These are phyloP conservation scores for Ganoderma multipileum DNA, from an alignment of 1,284 basidiomycete genomes.

Conservation along the genomic window DNA sequence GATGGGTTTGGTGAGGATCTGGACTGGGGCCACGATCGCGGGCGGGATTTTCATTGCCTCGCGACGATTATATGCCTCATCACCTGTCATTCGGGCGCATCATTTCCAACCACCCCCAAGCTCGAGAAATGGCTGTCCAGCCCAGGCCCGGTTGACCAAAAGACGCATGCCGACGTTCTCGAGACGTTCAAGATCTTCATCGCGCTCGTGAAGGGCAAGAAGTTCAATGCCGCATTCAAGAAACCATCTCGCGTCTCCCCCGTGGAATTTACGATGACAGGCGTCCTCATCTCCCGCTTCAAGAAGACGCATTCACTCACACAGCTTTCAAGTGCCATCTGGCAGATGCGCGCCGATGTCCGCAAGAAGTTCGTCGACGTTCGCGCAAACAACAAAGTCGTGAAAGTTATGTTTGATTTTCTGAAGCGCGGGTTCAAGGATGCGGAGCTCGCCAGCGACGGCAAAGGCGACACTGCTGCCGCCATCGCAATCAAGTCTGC, in stretches of 20 bases:
- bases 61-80: conserved; percentile 52
- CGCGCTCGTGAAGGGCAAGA: conserved; percentile 45
- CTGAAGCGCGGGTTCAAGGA: conserved; percentile 41
- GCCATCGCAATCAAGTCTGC: conserved; percentile 19
- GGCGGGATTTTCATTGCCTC: conserved; percentile 55
- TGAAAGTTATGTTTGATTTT: conserved; percentile 48
- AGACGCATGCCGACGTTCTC: conserved; percentile 42
- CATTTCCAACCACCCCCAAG: conserved; percentile 40
- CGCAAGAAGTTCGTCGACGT: conserved; percentile 50
- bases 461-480: conserved; percentile 35
- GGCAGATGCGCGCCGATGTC: conserved; percentile 50
- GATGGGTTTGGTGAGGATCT: conserved; percentile 52
- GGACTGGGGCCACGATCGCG: conserved; percentile 54
- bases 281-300: conserved; percentile 49
- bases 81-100: conserved; percentile 41
- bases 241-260: conserved; percentile 51
- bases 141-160: conserved; percentile 36
- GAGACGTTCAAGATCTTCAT: conserved; percentile 52
- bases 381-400: conserved; percentile 49
- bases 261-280: conserved; percentile 56
- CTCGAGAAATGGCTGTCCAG: conserved; percentile 52
- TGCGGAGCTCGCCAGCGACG: conserved; percentile 31
- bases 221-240: conserved; percentile 46
- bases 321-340: conserved; percentile 51
- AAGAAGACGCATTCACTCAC: conserved; percentile 45